Evolutionary conservation across 164 flowering plant species (phyloP).

Genomic region (Umbilicus rupestris): DNA sequence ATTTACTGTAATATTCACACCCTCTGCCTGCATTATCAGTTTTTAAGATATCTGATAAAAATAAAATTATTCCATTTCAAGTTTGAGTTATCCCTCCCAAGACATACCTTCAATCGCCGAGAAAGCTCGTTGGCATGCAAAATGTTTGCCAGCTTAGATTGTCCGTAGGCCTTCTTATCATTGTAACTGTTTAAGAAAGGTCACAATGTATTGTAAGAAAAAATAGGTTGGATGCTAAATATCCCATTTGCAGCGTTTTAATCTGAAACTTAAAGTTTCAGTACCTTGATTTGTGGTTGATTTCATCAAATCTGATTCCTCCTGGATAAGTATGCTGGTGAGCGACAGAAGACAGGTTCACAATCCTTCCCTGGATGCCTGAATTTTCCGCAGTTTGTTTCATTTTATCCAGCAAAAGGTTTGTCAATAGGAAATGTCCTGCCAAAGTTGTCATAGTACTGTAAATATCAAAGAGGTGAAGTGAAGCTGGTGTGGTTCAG

Average conservation of each 20-base stretch:
- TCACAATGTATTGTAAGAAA: not conserved
- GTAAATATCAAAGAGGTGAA: not conserved
- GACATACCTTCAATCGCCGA: constrained; percentile 58
- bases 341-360: constrained; percentile 82
- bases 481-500: no score
- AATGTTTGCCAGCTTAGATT: constrained; percentile 84
- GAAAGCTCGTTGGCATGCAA: constrained; percentile 86
- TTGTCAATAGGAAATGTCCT: constrained; percentile 89
- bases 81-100: not conserved
- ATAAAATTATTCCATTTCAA: not conserved
- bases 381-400: constrained; percentile 55
- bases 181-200: constrained; percentile 40
- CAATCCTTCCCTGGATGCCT: constrained; percentile 82
- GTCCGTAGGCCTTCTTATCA: constrained; percentile 89
- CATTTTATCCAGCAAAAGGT: constrained; percentile 88
- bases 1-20: constrained; percentile 70
- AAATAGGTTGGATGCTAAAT: not conserved
- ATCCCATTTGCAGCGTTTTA: not conserved
- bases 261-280: not conserved
- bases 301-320: constrained; percentile 56
- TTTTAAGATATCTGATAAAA: not conserved
- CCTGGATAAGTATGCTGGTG: constrained; percentile 49
- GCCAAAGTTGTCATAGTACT: constrained; percentile 3
- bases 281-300: constrained; percentile 54
- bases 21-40: constrained; percentile 54